Evolutionary conservation across 495 filamentous ascomycete species (phyloP), one percentile per base, ranked within the genome.

Genomic region (Neurospora terricola): DNA sequence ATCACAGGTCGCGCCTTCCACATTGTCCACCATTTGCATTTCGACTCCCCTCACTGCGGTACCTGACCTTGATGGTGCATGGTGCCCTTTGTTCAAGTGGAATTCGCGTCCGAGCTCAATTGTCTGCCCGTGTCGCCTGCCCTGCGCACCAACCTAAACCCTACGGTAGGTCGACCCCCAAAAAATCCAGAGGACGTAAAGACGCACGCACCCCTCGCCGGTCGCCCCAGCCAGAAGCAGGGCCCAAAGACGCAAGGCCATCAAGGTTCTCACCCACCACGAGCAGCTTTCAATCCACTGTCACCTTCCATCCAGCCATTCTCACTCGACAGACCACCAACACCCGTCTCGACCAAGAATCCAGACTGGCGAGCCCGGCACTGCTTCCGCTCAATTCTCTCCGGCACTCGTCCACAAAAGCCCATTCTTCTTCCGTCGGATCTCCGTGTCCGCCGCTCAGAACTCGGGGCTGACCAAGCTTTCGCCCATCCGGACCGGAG

Each of bases 181-280:
- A 30, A 34, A 66, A 34, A 4, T 34, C 27, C 27, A 66, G 54
- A 66, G 54, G 54, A 36, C 54, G 7, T 36, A 34, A 66, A 66
- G 54, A 36, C 54, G 54, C 54, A 66, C 30, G 27, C 27, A 66
- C 54, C 54, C 54, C 27, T 66, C 27, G 27, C 54, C 27, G 54
- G 54, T 34, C 14, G 54, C 54, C 54, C 48, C 23, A 62, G 54
- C 54, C 54, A 62, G 27, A 34, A 62, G 54, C 54, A 62, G 54
- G 54, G 54, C 54, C 54, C 54, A 34, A 7, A 34, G 2, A 66
- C 45, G 4, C 42, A 69, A 45, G 69, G 72, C 75, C 75, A 72
- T 76, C 75, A 76, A 76, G 75, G 75, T 76, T 76, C 75, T 76
- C 75, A 75, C 39, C 59, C 72, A 38, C 40, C 62, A 75, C 45